A percentile compares a stretch with the other conserved stretches of the same genome.
Evolutionary conservation across 331 rosid genomes (phyloP).

Genomic region (Malus hybrid): DNA sequence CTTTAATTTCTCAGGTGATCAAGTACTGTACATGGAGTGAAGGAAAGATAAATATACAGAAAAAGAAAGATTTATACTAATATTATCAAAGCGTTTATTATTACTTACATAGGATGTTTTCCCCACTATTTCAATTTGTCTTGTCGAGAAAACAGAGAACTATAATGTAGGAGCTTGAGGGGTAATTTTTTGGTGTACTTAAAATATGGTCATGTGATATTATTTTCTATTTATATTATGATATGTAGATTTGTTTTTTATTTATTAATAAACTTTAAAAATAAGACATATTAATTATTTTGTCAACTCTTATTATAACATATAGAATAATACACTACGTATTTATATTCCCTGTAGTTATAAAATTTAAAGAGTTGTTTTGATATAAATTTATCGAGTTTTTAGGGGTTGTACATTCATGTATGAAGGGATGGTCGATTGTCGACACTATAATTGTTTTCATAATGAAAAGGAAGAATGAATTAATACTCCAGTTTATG

Average conservation of each 20-base stretch:
- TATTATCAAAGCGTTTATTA: constrained; percentile 27
- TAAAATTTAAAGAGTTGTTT: too few relatives aligned
- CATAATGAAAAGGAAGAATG: constrained; percentile 10
- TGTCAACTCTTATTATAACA: too few relatives aligned
- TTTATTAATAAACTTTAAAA: too few relatives aligned
- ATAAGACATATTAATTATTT: too few relatives aligned
- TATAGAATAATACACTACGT: too few relatives aligned
- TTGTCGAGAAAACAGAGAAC: neutral
- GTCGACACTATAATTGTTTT: constrained; percentile 9
- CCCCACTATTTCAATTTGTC: neutral
- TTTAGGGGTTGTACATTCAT: too few relatives aligned
- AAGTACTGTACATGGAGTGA: neutral
- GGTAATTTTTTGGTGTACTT: neutral
- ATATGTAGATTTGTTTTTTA: too few relatives aligned
- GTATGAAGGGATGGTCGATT: too few relatives aligned
- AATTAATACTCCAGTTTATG: neutral
- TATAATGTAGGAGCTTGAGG: neutral
- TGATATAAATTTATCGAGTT: too few relatives aligned
- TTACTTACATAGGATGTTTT: neutral
- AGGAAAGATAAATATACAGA: neutral
- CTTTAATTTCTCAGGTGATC: neutral
- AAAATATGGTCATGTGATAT: neutral
- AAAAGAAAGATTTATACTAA: neutral
- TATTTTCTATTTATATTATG: too few relatives aligned
- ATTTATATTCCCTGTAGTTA: too few relatives aligned